Evolutionary conservation across 2,329 filamentous ascomycete species (phyloP), one percentile per base, ranked within the genome.

Genomic region (Ophiocordyceps robertsii): DNA sequence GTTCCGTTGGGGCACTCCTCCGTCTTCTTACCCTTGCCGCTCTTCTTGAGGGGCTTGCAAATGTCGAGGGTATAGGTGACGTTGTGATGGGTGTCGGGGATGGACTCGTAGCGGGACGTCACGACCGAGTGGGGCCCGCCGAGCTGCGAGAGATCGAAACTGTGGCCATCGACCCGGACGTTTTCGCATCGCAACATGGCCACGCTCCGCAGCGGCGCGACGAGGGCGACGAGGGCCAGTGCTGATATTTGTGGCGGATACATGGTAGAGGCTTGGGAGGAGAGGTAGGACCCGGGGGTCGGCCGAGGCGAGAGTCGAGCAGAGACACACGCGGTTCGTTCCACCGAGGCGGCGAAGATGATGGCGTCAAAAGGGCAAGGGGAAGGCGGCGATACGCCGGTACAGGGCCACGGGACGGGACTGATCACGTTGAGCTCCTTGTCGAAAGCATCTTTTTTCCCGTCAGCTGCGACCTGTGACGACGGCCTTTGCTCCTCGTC

Each of bases 1-100:
- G 84, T 80, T 35, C 79, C 80, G 38, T 73, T 72, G 0, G 77
- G 80, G 56, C 87, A 93, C 53, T 80, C 66, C 32, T 79, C 67
- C 6, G 68, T 61, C 50, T 72, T 70, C 16, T 66, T 63, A 1
- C 68, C 64, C 21, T 73, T 73, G 37, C 74, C 75, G 40, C 69
- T 72, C 56, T 75, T 73, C 58, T 75, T 74, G 49, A 95, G 64
- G 7, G 75, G 69, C 41, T 68, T 63, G 64, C 87, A 94, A 39
- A 93, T 69, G 53, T 93, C 83, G 44, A 93, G 57, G 1, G 84
- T 89, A 60, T 87, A 93, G 37, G 85, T 90, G 24, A 79, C 86
- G 60, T 92, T 92, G 44, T 51, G 51, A 41, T 62, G 55, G 46
- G 68, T 69, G 27, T 75, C 66, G 14, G 68, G 67, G 14, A 67